Base-by-base conservation (phyloP, 108 stramenopile species). In the Pseudonitzschia multistriata region DNA sequence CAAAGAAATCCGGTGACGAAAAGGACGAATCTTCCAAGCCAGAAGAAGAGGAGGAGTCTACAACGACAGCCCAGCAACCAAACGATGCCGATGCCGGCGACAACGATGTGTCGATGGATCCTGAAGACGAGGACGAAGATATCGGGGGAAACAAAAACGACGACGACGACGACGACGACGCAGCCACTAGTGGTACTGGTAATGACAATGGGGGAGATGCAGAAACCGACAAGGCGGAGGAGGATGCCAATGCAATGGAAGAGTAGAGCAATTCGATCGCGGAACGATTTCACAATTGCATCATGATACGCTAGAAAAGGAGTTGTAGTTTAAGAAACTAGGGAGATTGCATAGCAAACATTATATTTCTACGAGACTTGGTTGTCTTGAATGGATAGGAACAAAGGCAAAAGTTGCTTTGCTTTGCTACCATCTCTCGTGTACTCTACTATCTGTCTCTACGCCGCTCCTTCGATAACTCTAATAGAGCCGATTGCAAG, bases 141-240 rank as follows among this genome's bases (percentile, higher is more conserved):
- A 34, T 48, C 5, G 72, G 5, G 33, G 22, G 24, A n/a, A n/a
- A n/a, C n/a, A n/a, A n/a, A n/a, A n/a, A 24, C 40, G 67, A 55
- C 8, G 62, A 66, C 11, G 24, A 70, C 39, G 79, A 40, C 1
- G 66, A 21, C 15, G 74, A 66, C 62, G 65, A 45, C 5, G 62
- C 79, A 5, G 76, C 75, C 21, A 78, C 77, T 42, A 70, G 67
- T 49, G 66, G 45, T 3, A 71, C 55, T 36, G 78, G 71, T 17
- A 47, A 57, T 45, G 71, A 45, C 39, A 66, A 76, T 21, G 72
- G 39, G 21, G 45, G 25, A 49, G 49, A 27, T 30, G 67, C 49
- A 48, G 74, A 63, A 17, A 33, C 47, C 36, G 36, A 49, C 10
- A 74, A 81, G 29, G 71, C 50, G 42, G 62, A 66, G 47, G 74